Conservation (phyloP, 2,329 filamentous ascomycete species). For the Penicillium brasilianum region DNA sequence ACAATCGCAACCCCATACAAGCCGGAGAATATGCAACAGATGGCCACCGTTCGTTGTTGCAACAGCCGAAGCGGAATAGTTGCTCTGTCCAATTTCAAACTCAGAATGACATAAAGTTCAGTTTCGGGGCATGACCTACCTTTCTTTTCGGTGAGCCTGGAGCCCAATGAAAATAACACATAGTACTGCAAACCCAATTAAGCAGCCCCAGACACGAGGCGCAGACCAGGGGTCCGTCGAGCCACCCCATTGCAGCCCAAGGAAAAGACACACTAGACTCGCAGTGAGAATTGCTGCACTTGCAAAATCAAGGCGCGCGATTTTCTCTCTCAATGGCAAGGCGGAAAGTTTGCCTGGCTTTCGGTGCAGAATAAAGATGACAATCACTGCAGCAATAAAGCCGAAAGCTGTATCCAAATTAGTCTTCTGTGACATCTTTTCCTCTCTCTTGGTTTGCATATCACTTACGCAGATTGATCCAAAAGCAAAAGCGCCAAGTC, state of each 20-base stretch:
- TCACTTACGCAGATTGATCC: constrained; percentile 8
- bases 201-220: constrained; percentile 7
- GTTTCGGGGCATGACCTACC: neutral
- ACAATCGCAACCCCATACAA: constrained; percentile 1
- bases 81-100: neutral
- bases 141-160: constrained; percentile 6
- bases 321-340: neutral
- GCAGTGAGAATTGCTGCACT: neutral
- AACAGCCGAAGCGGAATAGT: constrained; percentile 5
- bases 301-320: constrained; percentile 1
- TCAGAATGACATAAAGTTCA: neutral
- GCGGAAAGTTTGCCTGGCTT: constrained; percentile 3
- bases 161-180: constrained; percentile 5
- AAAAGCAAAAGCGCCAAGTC: constrained; percentile 8
- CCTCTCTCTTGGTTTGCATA: neutral
- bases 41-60: constrained; percentile 1
- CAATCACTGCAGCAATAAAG: constrained; percentile 6
- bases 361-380: neutral
- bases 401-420: neutral
- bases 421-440: neutral
- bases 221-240: constrained; percentile 9
- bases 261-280: constrained; percentile 6
- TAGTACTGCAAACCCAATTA: constrained; percentile 1
- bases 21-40: constrained; percentile 4
- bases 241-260: constrained; percentile 9